Evolutionary conservation across 306 rosid genomes (phyloP).

Genomic region (Glycine latifolia): DNA sequence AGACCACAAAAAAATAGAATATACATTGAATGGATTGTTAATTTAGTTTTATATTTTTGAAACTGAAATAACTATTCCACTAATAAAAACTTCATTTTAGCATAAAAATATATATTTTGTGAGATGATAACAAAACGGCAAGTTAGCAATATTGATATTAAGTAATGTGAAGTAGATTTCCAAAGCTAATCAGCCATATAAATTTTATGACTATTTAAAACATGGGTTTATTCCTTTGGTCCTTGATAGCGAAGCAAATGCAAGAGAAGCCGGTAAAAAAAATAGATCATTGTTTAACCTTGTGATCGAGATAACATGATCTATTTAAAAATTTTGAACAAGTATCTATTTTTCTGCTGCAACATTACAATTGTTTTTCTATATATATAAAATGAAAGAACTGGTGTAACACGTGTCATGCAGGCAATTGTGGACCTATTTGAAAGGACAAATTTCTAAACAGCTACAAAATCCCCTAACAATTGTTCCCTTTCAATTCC

Average conservation of each 20-base stretch:
- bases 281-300: neutral
- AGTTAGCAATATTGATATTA: too few species aligned
- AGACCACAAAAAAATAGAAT: too few species aligned
- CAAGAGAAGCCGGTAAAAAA: neutral
- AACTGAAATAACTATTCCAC: too few species aligned
- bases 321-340: slow-evolving; percentile 2
- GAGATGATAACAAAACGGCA: too few species aligned
- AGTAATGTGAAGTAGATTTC: too few species aligned
- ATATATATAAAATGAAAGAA: neutral
- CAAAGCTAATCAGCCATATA: too few species aligned
- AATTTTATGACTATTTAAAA: too few species aligned
- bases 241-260: neutral
- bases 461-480: neutral
- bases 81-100: too few species aligned
- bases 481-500: slow-evolving; percentile 1
- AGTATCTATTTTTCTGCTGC: neutral
- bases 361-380: slow-evolving; percentile 18
- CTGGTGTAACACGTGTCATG: slow-evolving; percentile 11
- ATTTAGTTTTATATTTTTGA: too few species aligned
- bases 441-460: neutral
- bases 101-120: too few species aligned
- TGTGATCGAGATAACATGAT: neutral
- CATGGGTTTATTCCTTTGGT: too few species aligned
- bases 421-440: neutral
- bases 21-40: too few species aligned